Evolutionary conservation across 176 grass and related monocot species (phyloP).

Genomic region (Hsuehochloa calcarea): DNA sequence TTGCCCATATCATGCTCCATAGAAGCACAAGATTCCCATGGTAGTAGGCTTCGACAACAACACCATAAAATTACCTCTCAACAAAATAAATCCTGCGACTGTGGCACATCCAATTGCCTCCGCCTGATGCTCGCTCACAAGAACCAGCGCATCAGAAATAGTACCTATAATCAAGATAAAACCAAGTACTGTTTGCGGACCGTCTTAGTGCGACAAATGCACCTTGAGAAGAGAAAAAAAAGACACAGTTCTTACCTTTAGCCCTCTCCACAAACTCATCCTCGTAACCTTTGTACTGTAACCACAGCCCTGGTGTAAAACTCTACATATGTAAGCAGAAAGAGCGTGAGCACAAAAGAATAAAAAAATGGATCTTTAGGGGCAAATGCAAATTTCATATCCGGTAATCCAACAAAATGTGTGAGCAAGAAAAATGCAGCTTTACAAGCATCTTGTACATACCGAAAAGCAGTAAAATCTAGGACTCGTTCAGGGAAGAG

Average conservation of each 20-base stretch:
- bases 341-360: neutral
- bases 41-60: neutral
- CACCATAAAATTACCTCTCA: slow-evolving; percentile 59
- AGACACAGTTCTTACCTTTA: slow-evolving; percentile 48
- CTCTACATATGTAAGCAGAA: slow-evolving; percentile 37
- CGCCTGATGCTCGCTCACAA: slow-evolving; percentile 67
- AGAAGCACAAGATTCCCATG: slow-evolving; percentile 12
- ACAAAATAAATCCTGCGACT: slow-evolving; percentile 57
- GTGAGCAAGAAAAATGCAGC: neutral
- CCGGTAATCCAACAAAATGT: slow-evolving; percentile 5
- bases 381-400: neutral
- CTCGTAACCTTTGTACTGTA: slow-evolving; percentile 69
- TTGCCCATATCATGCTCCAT: neutral
- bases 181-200: neutral
- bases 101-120: slow-evolving; percentile 72
- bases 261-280: slow-evolving; percentile 49
- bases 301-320: slow-evolving; percentile 48
- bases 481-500: neutral
- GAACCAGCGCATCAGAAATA: slow-evolving; percentile 52
- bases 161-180: slow-evolving; percentile 38
- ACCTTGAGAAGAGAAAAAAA: neutral
- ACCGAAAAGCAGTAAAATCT: neutral
- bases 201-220: neutral
- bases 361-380: neutral
- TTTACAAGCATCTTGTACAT: neutral